Evolutionary conservation across 1,139 yeast species (phyloP), one percentile per base, ranked within the genome.

Genomic region (Suhomyces bokatorum): DNA sequence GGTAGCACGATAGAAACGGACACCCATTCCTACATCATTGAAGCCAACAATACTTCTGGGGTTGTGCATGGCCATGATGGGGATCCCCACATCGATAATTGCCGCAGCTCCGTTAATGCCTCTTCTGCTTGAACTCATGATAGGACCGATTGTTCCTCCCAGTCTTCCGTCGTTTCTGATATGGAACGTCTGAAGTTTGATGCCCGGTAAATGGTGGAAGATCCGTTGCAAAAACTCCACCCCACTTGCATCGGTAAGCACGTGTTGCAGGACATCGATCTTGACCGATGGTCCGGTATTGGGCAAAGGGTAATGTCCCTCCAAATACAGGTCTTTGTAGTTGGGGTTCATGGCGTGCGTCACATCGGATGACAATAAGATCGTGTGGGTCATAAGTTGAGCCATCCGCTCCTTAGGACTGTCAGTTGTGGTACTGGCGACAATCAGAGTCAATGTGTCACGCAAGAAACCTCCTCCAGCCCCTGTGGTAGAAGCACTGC

Each of bases 341-440:
- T 73, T 73, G n/a, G 79, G 79, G 51, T 74, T 74, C 32, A 73
- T 53, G 17, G 71, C 67, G 51, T 74, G 79, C n/a, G 69, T 73
- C 14, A 74, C 78, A 48, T 74, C 79, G 0, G 78, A 75, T 0
- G 77, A 72, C 35, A 74, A 59, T 32, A 73, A 57, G 20, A 73
- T 55, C 7, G 75, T 48, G 33, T 52, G 43, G 10, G 42, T 44
- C 26, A 50, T 45, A 10, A 53, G 47, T 22, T 47, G 48, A 11
- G 49, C 44, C 26, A 54, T 32, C 6, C 40, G 37, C 34, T 49
- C 54, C 4, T 35, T 32, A 3, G 46, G 42, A 8, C 35, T 40
- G 14, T 27, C 12, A 3, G 35, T 16, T 2, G 27, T 15, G 9
- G 17, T 20, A 4, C 52, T 40, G 9, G 43, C 40, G 15, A 55